Evolutionary conservation across 108 stramenopile genomes (phyloP).

Genomic region (Fragilariopsis cylindrus): DNA sequence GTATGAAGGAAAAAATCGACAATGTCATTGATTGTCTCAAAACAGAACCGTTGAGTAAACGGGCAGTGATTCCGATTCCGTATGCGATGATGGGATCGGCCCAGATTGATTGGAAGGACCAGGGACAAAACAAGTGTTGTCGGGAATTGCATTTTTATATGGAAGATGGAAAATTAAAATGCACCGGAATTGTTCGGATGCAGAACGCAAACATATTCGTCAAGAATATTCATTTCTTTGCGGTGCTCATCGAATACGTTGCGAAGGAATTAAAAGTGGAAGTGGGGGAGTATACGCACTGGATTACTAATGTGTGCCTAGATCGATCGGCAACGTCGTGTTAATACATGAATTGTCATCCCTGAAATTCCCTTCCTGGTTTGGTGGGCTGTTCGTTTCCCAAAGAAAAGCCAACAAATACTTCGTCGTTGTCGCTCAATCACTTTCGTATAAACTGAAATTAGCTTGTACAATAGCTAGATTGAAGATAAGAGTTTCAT

Average conservation of each 20-base stretch:
- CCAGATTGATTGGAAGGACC: slow-evolving; percentile 55
- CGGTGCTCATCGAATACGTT: slow-evolving; percentile 48
- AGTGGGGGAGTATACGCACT: slow-evolving; percentile 63
- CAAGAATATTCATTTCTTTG: slow-evolving; percentile 72
- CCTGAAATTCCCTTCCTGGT: no score
- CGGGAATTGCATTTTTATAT: slow-evolving; percentile 63
- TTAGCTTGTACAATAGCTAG: no score
- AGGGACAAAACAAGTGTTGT: slow-evolving; percentile 63
- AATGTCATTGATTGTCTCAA: slow-evolving; percentile 63
- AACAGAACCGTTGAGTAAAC: slow-evolving; percentile 51
- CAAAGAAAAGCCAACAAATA: no score
- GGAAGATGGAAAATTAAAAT: slow-evolving; percentile 56
- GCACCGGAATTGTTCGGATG: slow-evolving; percentile 59
- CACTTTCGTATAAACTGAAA: no score
- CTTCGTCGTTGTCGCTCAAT: no score
- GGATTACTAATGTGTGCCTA: slow-evolving; percentile 36
- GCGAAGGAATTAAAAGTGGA: slow-evolving; percentile 47
- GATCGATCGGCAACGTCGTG: slow-evolving; percentile 15
- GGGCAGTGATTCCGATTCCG: slow-evolving; percentile 65
- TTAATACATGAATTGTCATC: background rate
- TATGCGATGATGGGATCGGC: slow-evolving; percentile 30
- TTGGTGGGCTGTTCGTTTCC: no score
- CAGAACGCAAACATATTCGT: slow-evolving; percentile 65
- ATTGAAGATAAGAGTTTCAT: no score
- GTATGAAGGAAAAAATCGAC: slow-evolving; percentile 52